Evolutionary conservation across 352 stramenopile genomes (phyloP).

Genomic region (Phytophthora uliginosa): DNA sequence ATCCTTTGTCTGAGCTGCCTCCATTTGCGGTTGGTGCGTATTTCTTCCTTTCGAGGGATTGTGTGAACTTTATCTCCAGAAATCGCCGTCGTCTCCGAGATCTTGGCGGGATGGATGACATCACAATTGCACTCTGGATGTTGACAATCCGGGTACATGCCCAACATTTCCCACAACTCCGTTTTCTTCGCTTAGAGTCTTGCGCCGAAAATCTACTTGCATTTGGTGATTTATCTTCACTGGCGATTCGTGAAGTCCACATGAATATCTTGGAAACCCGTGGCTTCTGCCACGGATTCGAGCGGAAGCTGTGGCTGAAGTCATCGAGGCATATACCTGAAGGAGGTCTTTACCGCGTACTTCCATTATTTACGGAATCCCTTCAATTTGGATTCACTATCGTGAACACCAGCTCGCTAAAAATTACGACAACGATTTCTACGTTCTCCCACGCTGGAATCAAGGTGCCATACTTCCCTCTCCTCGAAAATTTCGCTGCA

Average conservation of each 20-base stretch:
- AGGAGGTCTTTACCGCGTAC: background rate
- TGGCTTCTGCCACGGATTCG: constrained; percentile 44
- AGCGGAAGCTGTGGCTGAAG: constrained; percentile 36
- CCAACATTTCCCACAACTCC: constrained; percentile 37
- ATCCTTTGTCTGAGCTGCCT: constrained; percentile 39
- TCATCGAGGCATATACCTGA: background rate
- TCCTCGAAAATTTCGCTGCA: background rate
- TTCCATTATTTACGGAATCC: background rate
- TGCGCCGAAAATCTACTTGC: constrained; percentile 49
- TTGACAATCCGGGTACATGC: constrained; percentile 56
- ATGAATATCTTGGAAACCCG: constrained; percentile 25
- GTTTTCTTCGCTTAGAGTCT: constrained; percentile 32
- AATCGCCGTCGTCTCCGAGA: constrained; percentile 38
- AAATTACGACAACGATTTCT: background rate
- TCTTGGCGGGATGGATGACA: constrained; percentile 60
- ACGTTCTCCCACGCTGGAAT: background rate
- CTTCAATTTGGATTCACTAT: background rate
- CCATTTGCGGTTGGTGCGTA: constrained; percentile 55
- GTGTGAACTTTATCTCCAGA: constrained; percentile 44
- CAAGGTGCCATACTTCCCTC: background rate
- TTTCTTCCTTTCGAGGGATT: constrained; percentile 64
- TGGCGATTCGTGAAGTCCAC: constrained; percentile 51
- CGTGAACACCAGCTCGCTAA: background rate
- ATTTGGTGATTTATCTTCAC: constrained; percentile 49
- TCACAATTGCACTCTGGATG: constrained; percentile 69